Conservation (phyloP, 202 grass and related monocot genomes). For the Saccharum hybrid region DNA sequence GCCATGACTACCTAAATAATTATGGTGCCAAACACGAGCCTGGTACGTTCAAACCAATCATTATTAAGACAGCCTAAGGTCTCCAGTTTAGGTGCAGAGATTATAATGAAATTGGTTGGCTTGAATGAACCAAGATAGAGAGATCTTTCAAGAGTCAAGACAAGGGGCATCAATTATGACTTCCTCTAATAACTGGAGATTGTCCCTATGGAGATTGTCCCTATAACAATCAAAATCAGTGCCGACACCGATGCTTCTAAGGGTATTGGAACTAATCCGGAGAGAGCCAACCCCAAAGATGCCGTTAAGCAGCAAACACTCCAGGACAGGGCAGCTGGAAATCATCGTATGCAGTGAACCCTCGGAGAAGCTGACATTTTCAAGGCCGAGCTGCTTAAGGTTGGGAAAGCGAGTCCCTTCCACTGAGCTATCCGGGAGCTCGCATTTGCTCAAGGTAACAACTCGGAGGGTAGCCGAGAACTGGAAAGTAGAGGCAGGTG, state of each 20-base stretch:
- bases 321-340: too few relatives aligned
- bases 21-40: background rate
- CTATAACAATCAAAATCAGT: too few relatives aligned
- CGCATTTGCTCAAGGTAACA: background rate
- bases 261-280: too few relatives aligned
- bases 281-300: too few relatives aligned
- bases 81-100: conserved; percentile 43
- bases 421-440: background rate
- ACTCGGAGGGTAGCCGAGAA: background rate
- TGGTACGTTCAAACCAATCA: background rate
- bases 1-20: background rate
- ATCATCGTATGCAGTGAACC: too few relatives aligned
- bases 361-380: too few relatives aligned
- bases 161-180: conserved; percentile 11
- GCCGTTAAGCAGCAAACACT: too few relatives aligned
- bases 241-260: too few relatives aligned
- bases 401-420: background rate
- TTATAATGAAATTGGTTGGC: background rate
- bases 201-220: too few relatives aligned
- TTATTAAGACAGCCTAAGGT: conserved; percentile 16
- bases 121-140: background rate
- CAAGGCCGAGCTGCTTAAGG: too few relatives aligned
- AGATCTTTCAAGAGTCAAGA: background rate
- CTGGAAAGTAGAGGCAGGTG: background rate
- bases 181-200: background rate